phyloP scores from a whole-genome alignment of 2,329 filamentous ascomycete genomes.

The Coniochaeta sp. region DNA sequence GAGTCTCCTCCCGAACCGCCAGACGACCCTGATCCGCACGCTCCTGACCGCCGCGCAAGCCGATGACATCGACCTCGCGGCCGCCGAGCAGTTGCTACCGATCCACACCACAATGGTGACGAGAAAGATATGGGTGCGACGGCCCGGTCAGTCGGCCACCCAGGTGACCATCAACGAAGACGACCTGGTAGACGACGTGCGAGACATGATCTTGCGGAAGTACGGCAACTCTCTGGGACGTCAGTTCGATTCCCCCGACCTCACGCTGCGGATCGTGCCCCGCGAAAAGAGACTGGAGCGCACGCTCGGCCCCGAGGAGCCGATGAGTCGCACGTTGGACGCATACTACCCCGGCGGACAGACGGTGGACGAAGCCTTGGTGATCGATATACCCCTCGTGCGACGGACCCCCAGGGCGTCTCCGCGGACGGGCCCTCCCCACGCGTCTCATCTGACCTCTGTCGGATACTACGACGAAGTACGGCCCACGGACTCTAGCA shows the following conservation, averaged over 20 bases:
- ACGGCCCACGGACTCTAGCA: constrained; percentile 59
- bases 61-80: constrained; percentile 29
- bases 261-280: constrained; percentile 70
- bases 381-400: constrained; percentile 73
- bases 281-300: constrained; percentile 62
- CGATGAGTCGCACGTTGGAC: constrained; percentile 71
- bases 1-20: constrained; percentile 36
- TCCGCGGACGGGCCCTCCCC: constrained; percentile 49
- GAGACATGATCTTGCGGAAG: constrained; percentile 86
- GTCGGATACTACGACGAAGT: constrained; percentile 54
- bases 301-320: constrained; percentile 76
- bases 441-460: constrained; percentile 31
- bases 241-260: constrained; percentile 84
- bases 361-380: constrained; percentile 76
- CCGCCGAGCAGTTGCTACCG: constrained; percentile 16
- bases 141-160: constrained; percentile 78
- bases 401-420: constrained; percentile 75
- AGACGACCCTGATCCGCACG: constrained; percentile 41
- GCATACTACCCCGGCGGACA: constrained; percentile 82
- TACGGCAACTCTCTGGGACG: constrained; percentile 89
- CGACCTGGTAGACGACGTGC: constrained; percentile 88
- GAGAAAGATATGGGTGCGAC: constrained; percentile 92
- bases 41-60: constrained; percentile 39
- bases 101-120: constrained; percentile 48
- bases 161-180: constrained; percentile 79